Conservation (phyloP, 1,284 basidiomycete genomes). For the Sanghuangporus weigelae region DNA sequence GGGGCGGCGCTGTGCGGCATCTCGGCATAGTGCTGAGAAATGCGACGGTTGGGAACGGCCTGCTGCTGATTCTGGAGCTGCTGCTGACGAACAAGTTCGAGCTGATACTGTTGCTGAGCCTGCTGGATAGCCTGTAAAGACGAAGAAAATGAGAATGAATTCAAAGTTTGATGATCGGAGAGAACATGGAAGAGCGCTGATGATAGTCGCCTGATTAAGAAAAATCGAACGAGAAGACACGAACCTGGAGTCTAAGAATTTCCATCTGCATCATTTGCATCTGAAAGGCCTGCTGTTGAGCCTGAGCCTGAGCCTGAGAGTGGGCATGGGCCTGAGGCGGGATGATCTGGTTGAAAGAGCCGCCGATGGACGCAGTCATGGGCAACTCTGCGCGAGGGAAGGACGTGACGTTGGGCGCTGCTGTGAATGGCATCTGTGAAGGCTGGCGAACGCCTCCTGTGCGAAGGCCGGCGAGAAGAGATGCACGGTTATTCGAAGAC, state of each 20-base stretch:
- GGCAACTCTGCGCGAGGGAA: slow-evolving; percentile 48
- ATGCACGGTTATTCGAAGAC: slow-evolving; percentile 62
- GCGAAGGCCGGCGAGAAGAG: slow-evolving; percentile 77
- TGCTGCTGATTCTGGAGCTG: slow-evolving; percentile 26
- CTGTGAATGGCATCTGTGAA: slow-evolving; percentile 57
- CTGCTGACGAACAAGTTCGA: slow-evolving; percentile 43
- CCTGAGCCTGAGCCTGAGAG: slow-evolving; percentile 35
- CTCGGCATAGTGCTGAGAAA: slow-evolving; percentile 3
- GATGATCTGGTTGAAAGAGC: slow-evolving; percentile 50
- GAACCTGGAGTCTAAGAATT: slow-evolving; percentile 70
- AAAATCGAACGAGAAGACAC: slow-evolving; percentile 23
- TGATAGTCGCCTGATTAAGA: neutral
- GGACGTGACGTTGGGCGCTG: slow-evolving; percentile 58
- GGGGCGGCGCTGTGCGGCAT: slow-evolving; percentile 57
- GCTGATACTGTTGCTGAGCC: slow-evolving; percentile 52
- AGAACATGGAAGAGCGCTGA: neutral
- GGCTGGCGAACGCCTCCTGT: slow-evolving; percentile 77
- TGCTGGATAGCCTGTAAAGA: slow-evolving; percentile 31
- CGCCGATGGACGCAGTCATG: slow-evolving; percentile 67
- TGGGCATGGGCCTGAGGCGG: slow-evolving; percentile 40
- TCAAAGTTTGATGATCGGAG: slow-evolving; percentile 12
- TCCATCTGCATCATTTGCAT: slow-evolving; percentile 81
- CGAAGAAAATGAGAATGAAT: slow-evolving; percentile 29
- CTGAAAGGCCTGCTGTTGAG: slow-evolving; percentile 50
- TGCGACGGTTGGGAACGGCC: slow-evolving; percentile 19